These are phyloP conservation scores for Cryptomeria japonica DNA, from an alignment of 75 land plant species.

Conservation along the genomic window DNA sequence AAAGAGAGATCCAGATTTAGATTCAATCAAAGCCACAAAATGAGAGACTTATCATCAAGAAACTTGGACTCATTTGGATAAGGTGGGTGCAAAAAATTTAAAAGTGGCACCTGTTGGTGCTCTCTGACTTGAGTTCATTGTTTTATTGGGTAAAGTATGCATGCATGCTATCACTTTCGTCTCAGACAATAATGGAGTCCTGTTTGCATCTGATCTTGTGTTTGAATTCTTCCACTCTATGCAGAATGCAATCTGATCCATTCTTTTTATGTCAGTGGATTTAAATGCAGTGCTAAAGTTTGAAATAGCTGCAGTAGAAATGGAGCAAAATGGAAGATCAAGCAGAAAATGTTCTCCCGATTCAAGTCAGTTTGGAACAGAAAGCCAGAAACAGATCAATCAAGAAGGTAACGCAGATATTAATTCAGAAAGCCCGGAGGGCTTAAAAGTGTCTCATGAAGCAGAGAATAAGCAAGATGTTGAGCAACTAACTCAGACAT, in stretches of 20 bases:
- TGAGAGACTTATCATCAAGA: not conserved
- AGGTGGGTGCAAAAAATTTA: not conserved
- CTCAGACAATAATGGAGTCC: not conserved
- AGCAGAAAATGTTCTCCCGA: not conserved
- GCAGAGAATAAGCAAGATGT: not conserved
- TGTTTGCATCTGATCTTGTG: slow-evolving; percentile 2
- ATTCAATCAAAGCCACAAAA: not conserved
- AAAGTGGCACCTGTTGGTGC: not conserved
- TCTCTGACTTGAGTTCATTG: not conserved
- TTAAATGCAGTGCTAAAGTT: not conserved
- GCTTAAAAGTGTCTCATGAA: not conserved
- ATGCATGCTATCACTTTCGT: not conserved
- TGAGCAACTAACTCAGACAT: not conserved
- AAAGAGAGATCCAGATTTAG: not conserved
- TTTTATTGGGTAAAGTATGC: too few relatives aligned
- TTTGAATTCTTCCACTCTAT: not conserved
- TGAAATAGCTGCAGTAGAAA: not conserved
- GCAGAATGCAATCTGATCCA: not conserved
- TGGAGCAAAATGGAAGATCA: not conserved
- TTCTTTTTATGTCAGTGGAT: not conserved
- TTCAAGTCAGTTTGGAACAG: not conserved
- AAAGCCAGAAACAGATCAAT: not conserved
- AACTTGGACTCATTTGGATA: not conserved
- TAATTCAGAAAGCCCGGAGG: not conserved
- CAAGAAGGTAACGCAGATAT: not conserved